Percentiles rank a stretch among this genome's conserved stretches.
phyloP scores from a whole-genome alignment of 2,329 filamentous ascomycete genomes.

The Ophiostoma perfectum region DNA sequence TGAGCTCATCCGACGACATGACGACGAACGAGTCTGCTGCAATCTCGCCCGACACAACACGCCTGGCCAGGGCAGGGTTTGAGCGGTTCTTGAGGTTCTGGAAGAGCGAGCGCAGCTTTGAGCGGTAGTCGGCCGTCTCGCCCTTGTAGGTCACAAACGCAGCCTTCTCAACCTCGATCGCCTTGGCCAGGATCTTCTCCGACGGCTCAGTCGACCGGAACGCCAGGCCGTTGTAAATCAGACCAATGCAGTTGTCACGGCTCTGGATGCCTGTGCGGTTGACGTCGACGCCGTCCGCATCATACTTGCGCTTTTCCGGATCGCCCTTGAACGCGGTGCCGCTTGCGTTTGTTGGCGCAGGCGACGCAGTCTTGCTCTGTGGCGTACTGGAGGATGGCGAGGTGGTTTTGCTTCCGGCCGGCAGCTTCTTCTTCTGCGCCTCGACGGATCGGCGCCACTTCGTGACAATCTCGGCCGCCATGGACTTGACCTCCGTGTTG shows the following conservation, averaged over 20 bases:
- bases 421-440: slow-evolving; percentile 46
- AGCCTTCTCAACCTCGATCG: slow-evolving; percentile 77
- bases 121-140: slow-evolving; percentile 70
- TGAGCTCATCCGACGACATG: slow-evolving; percentile 88
- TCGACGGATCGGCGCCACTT: slow-evolving; percentile 84
- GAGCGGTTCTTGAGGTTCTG: slow-evolving; percentile 91
- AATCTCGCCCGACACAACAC: slow-evolving; percentile 72
- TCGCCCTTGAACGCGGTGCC: slow-evolving; percentile 58
- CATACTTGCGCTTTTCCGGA: slow-evolving; percentile 74
- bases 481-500: slow-evolving; percentile 72
- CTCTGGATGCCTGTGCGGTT: slow-evolving; percentile 66
- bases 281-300: slow-evolving; percentile 72
- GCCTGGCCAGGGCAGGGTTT: slow-evolving; percentile 69
- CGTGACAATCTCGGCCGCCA: slow-evolving; percentile 75
- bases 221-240: slow-evolving; percentile 87
- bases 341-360: slow-evolving; percentile 45
- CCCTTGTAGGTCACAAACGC: slow-evolving; percentile 65
- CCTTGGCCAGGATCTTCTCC: slow-evolving; percentile 64
- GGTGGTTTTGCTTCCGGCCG: slow-evolving; percentile 25
- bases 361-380: slow-evolving; percentile 32
- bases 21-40: slow-evolving; percentile 66
- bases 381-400: slow-evolving; percentile 41
- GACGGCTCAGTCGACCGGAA: slow-evolving; percentile 65
- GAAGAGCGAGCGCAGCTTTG: slow-evolving; percentile 87
- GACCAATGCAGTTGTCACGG: slow-evolving; percentile 79